Percentiles rank a stretch among this genome's conserved stretches.
Conservation (phyloP, 2,329 filamentous ascomycete species). For the Paradendryphiella salina region DNA sequence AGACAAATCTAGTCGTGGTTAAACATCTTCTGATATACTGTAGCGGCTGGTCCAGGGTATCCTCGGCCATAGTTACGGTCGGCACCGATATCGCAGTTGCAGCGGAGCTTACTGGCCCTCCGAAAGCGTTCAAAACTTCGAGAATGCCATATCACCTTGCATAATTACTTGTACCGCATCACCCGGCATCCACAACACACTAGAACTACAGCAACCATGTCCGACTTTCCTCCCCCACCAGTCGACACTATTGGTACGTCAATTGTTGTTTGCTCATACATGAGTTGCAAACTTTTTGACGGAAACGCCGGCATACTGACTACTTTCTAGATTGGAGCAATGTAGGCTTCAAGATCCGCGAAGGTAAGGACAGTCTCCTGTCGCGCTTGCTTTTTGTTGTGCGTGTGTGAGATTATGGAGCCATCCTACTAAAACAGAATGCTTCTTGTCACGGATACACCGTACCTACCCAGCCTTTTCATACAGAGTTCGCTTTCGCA, state of each 20-base stretch:
- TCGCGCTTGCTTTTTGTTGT: neutral
- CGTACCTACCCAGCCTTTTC: neutral
- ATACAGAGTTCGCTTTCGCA: neutral
- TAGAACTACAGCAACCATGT: conserved; percentile 28
- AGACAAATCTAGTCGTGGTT: conserved; percentile 9
- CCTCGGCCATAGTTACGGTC: conserved; percentile 18
- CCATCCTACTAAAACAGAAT: neutral
- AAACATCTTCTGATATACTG: conserved; percentile 25
- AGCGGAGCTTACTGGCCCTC: conserved; percentile 24
- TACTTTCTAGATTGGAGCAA: conserved; percentile 75
- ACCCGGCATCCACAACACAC: conserved; percentile 3
- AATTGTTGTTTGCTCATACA: neutral
- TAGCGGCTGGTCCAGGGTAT: conserved; percentile 33
- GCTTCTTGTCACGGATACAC: neutral
- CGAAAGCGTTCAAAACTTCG: conserved; percentile 19
- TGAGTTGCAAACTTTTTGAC: neutral
- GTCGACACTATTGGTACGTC: conserved; percentile 70
- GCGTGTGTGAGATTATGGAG: neutral
- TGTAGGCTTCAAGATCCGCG: conserved; percentile 88
- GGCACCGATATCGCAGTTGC: conserved; percentile 40
- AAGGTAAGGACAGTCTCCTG: conserved; percentile 61
- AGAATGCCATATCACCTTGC: conserved; percentile 10
- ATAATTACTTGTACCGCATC: conserved; percentile 8
- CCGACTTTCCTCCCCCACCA: conserved; percentile 67
- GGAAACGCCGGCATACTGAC: conserved; percentile 9